These are phyloP conservation scores for Penicillium malachiteum DNA, from an alignment of 495 filamentous ascomycete genomes.

Conservation along the genomic window DNA sequence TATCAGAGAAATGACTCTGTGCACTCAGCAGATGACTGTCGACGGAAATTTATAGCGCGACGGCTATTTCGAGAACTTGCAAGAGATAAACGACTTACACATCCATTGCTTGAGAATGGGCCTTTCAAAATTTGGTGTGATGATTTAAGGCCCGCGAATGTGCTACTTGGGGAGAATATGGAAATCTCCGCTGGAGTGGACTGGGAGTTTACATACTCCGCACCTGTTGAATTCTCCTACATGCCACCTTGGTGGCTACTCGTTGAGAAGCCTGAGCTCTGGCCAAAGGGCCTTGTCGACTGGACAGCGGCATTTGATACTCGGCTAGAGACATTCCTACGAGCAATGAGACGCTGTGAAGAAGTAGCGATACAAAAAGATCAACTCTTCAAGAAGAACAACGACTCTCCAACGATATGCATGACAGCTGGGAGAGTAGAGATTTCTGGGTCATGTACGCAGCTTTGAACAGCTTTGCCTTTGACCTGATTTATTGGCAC, in stretches of 20 bases:
- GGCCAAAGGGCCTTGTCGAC: conserved; percentile 16
- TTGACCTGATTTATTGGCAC: conserved; percentile 12
- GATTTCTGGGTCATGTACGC: conserved; percentile 18
- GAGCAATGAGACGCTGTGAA: background rate
- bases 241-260: conserved; percentile 9
- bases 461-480: conserved; percentile 10
- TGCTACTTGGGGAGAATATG: conserved; percentile 20
- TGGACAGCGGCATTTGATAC: conserved; percentile 21
- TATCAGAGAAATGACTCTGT: conserved; percentile 12
- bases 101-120: conserved; percentile 1
- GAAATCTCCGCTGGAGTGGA: conserved; percentile 1
- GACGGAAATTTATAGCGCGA: conserved; percentile 9
- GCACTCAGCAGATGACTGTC: conserved; percentile 15
- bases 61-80: conserved; percentile 4
- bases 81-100: conserved; percentile 1
- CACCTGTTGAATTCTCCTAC: conserved; percentile 2
- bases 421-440: conserved; percentile 15
- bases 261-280: conserved; percentile 1
- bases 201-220: conserved; percentile 4
- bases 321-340: conserved; percentile 13
- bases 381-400: background rate
- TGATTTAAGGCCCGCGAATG: conserved; percentile 24
- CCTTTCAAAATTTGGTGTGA: conserved; percentile 16
- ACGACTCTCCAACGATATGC: conserved; percentile 17
- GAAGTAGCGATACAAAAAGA: background rate